A percentile compares a stretch with the other conserved stretches of the same genome.
Conservation (phyloP, 1,284 basidiomycete species). For the Kwoniella shivajii region DNA sequence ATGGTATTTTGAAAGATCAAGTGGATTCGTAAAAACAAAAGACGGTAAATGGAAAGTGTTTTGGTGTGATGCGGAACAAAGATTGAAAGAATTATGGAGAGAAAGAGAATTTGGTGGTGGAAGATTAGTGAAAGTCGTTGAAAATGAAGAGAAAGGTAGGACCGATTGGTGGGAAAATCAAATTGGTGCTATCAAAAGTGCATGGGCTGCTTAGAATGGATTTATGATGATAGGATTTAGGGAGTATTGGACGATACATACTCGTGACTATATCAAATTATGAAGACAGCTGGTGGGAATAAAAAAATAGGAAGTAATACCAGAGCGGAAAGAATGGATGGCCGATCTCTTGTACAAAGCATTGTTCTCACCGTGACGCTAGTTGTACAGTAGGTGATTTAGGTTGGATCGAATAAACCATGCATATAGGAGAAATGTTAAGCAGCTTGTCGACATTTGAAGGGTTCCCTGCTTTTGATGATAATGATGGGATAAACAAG, state of each 20-base stretch:
- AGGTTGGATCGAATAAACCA: too few relatives aligned
- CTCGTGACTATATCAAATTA: too few relatives aligned
- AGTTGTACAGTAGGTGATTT: too few relatives aligned
- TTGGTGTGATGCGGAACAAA: slow-evolving; percentile 92
- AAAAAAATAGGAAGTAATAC: too few relatives aligned
- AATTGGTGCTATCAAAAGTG: slow-evolving; percentile 74
- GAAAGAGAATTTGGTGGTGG: slow-evolving; percentile 52
- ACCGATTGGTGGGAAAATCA: slow-evolving; percentile 73
- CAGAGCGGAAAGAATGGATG: too few relatives aligned
- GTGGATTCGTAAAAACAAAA: slow-evolving; percentile 68
- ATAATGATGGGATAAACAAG: too few relatives aligned
- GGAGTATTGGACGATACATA: not conserved
- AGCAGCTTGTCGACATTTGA: too few relatives aligned
- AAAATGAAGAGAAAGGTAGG: slow-evolving; percentile 77
- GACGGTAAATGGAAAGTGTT: slow-evolving; percentile 83
- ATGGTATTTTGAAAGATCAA: slow-evolving; percentile 98
- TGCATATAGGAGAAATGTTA: too few relatives aligned
- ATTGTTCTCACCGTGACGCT: too few relatives aligned
- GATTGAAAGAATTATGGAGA: slow-evolving; percentile 41
- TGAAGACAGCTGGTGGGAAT: too few relatives aligned
- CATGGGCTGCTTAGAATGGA: slow-evolving; percentile 61
- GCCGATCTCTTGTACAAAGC: too few relatives aligned
- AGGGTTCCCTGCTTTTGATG: too few relatives aligned
- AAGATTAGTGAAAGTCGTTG: slow-evolving; percentile 70
- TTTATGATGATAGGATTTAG: not conserved